phyloP scores from a whole-genome alignment of 257 asterid species.

The Scutellaria baicalensis region DNA sequence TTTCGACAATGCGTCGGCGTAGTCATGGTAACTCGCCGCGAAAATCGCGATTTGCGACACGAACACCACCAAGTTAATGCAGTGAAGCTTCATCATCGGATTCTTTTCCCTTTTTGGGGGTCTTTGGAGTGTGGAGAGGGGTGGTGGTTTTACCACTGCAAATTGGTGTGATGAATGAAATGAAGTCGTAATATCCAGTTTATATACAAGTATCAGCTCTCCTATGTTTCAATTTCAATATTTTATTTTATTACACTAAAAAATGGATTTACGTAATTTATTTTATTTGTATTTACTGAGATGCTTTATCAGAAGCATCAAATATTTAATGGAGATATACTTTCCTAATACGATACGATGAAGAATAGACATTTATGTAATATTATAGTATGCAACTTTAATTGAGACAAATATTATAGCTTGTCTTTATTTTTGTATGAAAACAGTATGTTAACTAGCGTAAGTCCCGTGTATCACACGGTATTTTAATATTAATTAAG shows the following conservation, averaged over 20 bases:
- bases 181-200: not conserved
- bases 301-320: no score
- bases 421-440: no score
- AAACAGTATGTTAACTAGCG: no score
- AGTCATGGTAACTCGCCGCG: conserved; percentile 51
- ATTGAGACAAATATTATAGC: no score
- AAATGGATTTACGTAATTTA: not conserved
- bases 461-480: no score
- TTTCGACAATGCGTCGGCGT: conserved; percentile 74
- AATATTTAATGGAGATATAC: no score
- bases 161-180: not conserved
- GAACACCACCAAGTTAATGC: conserved; percentile 9
- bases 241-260: not conserved
- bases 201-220: not conserved
- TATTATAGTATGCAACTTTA: no score
- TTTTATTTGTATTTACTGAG: no score
- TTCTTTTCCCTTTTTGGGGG: not conserved
- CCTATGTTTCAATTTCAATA: not conserved
- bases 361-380: no score
- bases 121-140: not conserved
- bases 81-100: conserved; percentile 21
- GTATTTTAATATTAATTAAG: no score
- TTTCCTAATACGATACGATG: no score
- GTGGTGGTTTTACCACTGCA: not conserved
- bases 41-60: conserved; percentile 18